phyloP scores from a whole-genome alignment of 2,329 filamentous ascomycete species.

The Xylariaceae sp. region DNA sequence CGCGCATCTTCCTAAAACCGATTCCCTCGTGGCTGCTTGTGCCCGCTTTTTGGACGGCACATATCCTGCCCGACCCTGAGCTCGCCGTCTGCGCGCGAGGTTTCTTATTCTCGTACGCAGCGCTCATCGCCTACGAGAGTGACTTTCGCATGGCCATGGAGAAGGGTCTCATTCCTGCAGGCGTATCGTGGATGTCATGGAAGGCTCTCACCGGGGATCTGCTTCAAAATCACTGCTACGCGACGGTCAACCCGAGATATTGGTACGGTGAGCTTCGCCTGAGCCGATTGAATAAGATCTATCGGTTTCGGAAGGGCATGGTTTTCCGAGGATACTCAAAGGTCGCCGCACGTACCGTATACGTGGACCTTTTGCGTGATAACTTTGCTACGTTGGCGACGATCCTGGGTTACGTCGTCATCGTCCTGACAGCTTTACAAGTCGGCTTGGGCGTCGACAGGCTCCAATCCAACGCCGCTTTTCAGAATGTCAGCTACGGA shows the following conservation, averaged over 20 bases:
- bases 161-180: slow-evolving; percentile 28
- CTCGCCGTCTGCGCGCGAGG: slow-evolving; percentile 30
- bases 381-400: slow-evolving; percentile 36
- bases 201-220: slow-evolving; percentile 24
- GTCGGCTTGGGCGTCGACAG: slow-evolving; percentile 24
- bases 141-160: slow-evolving; percentile 33
- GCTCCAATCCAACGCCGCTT: slow-evolving; percentile 18
- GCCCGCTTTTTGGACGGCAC: slow-evolving; percentile 30
- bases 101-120: slow-evolving; percentile 35
- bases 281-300: slow-evolving; percentile 37
- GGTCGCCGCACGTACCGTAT: slow-evolving; percentile 24
- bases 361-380: slow-evolving; percentile 33
- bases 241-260: slow-evolving; percentile 30
- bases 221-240: slow-evolving; percentile 23
- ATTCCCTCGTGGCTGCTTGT: slow-evolving; percentile 36
- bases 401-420: slow-evolving; percentile 34
- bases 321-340: slow-evolving; percentile 24
- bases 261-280: slow-evolving; percentile 37
- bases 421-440: slow-evolving; percentile 27
- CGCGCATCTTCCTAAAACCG: slow-evolving; percentile 35
- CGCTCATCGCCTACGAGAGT: slow-evolving; percentile 33
- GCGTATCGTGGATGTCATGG: slow-evolving; percentile 35
- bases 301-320: slow-evolving; percentile 28
- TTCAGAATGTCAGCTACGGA: slow-evolving; percentile 26
- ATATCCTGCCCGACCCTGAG: slow-evolving; percentile 18